Percentiles rank a stretch among this genome's conserved stretches.
Evolutionary conservation across 1,284 basidiomycete genomes (phyloP).

Genomic region (Sanguinoderma infundibulare): DNA sequence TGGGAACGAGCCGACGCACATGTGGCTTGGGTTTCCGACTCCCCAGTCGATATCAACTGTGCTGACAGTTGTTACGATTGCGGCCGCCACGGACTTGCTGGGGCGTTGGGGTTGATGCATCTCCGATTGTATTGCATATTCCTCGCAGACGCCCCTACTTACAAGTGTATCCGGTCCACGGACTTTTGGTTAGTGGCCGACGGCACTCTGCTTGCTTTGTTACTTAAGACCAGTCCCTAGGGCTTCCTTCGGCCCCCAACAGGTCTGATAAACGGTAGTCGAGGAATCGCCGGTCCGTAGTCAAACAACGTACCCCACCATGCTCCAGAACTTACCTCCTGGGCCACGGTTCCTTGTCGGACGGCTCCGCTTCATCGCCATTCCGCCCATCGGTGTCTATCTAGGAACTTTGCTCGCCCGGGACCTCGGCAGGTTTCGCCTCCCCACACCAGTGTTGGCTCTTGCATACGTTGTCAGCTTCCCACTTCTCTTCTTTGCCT

Average conservation of each 20-base stretch:
- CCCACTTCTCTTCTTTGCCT: background rate
- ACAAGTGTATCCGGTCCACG: too few relatives aligned
- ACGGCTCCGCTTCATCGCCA: constrained; percentile 13
- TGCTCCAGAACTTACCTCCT: constrained; percentile 13
- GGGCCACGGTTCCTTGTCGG: constrained; percentile 19
- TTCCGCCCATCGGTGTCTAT: constrained; percentile 13
- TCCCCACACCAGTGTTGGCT: background rate
- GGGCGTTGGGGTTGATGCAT: too few relatives aligned
- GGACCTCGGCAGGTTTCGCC: background rate
- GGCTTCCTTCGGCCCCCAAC: background rate
- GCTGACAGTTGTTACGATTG: too few relatives aligned
- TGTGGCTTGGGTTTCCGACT: too few relatives aligned
- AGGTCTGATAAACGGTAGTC: background rate
- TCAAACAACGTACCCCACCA: background rate
- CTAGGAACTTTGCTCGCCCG: background rate
- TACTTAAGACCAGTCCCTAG: background rate
- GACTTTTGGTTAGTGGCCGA: too few relatives aligned
- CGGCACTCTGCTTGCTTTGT: too few relatives aligned
- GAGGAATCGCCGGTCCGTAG: background rate
- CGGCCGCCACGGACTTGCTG: too few relatives aligned
- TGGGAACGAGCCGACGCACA: too few relatives aligned
- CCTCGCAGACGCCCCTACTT: too few relatives aligned
- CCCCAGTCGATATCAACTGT: too few relatives aligned
- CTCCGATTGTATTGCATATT: too few relatives aligned
- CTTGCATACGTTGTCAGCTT: background rate